Evolutionary conservation across 768 basidiomycete genomes (phyloP), one percentile per base, ranked within the genome.

Genomic region (Tephrocybe sp.): DNA sequence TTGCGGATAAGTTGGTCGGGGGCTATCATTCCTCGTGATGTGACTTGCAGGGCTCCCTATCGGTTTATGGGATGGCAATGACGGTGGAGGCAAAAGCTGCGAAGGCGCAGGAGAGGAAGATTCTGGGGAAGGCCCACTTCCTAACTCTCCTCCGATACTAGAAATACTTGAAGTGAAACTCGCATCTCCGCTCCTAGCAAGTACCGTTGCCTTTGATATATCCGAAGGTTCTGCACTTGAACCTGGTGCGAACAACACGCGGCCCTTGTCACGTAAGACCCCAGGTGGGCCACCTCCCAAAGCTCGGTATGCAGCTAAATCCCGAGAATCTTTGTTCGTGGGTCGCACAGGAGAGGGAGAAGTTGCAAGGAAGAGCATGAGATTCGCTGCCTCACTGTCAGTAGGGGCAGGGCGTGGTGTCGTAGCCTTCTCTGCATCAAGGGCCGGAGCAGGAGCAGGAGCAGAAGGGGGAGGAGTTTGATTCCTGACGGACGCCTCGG

Each of bases 331-430:
- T 30, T 77, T 80, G 37, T 75, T 76, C 14, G 75, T 68, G 18
- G 79, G 78, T 34, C 89, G 82, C 17, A 76, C 88, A 8, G 90
- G 90, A 0, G 89, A 91, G 0, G 90, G 90, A 1, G 88, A 91
- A 5, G 90, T 91, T 36, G 91, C 90, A 45, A 93, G 79, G 68
- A 81, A 89, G 18, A 93, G 72, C 83, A 93, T 88, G 38, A 92
- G 69, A 62, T 90, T 88, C n/a, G 91, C 90, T 0, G 90, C 91
- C 61, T 93, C 91, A 54, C 83, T 85, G 64, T 90, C 88, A 26
- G 84, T 82, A n/a, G 81, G 78, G 5, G 71, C 81, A 54, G 75
- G 76, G 51, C 62, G 79, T 63, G 73, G 80, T 37, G 72, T 81
- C 34, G 65, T 71, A 39, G 57, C 62, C 58, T 70, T 58, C 25